phyloP scores from a whole-genome alignment of 345 rosid genomes.

The Litchi chinensis region DNA sequence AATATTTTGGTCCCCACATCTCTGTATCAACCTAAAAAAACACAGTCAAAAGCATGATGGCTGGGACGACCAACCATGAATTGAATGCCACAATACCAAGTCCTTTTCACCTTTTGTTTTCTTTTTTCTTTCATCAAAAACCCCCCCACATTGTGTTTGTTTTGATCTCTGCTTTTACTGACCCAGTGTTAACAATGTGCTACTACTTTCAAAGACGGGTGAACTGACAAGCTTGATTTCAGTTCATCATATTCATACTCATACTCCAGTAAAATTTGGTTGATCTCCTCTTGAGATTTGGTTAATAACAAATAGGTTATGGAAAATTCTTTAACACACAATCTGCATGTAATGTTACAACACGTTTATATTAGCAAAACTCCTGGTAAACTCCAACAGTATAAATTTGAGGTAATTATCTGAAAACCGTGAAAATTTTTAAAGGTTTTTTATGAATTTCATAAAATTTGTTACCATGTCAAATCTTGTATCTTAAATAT shows the following conservation, averaged over 20 bases:
- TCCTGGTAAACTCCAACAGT: too few relatives aligned
- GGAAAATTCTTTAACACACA: too few relatives aligned
- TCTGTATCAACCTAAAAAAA: background rate
- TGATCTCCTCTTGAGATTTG: background rate
- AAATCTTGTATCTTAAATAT: too few relatives aligned
- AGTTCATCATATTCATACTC: background rate
- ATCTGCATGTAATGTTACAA: too few relatives aligned
- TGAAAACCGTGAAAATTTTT: too few relatives aligned
- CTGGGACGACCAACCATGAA: conserved; percentile 18
- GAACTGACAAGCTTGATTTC: background rate
- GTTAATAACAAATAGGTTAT: too few relatives aligned
- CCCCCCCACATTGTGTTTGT: too few relatives aligned
- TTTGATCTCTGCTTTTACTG: background rate
- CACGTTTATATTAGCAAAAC: too few relatives aligned
- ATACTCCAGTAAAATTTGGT: background rate
- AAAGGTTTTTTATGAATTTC: too few relatives aligned
- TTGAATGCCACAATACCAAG: conserved; percentile 13
- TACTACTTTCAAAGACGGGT: background rate
- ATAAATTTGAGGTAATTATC: too few relatives aligned
- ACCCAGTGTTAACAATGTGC: background rate
- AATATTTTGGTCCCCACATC: conserved; percentile 26
- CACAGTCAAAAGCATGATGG: conserved; percentile 23
- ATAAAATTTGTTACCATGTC: too few relatives aligned
- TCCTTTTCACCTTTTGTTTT: conserved; percentile 17
- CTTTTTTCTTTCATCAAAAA: background rate